A percentile compares a stretch with the other conserved stretches of the same genome.
These are phyloP conservation scores for Akanthomyces lecanii DNA, from an alignment of 2,329 filamentous ascomycete genomes.

Conservation along the genomic window DNA sequence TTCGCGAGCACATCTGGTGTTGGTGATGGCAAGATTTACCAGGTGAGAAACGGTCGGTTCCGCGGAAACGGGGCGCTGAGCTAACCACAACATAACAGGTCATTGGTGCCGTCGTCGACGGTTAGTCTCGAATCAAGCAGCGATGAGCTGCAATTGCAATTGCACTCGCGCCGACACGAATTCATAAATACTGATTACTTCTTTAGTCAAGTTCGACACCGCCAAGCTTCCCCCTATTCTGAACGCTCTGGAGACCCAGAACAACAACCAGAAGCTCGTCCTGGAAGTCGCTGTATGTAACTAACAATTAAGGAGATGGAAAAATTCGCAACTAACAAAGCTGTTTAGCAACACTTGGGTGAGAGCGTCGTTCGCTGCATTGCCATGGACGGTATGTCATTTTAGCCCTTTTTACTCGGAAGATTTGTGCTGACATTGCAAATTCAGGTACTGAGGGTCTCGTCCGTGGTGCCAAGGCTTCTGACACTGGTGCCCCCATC, in stretches of 20 bases:
- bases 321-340: constrained; percentile 33
- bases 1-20: constrained; percentile 56
- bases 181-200: constrained; percentile 25
- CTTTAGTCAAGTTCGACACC: constrained; percentile 89
- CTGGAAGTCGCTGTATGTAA: constrained; percentile 87
- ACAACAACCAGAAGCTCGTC: constrained; percentile 89
- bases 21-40: constrained; percentile 65
- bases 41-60: constrained; percentile 43
- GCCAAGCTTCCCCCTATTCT: constrained; percentile 94
- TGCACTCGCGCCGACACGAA: constrained; percentile 17
- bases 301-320: constrained; percentile 12
- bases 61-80: constrained; percentile 16
- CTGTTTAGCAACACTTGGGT: constrained; percentile 89
- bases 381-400: constrained; percentile 94
- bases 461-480: constrained; percentile 79
- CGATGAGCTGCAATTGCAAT: constrained; percentile 15
- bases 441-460: constrained; percentile 94
- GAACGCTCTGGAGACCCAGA: constrained; percentile 89
- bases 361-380: constrained; percentile 99
- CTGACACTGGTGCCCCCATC: constrained; percentile 92
- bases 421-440: constrained; percentile 16
- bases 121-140: constrained; percentile 52
- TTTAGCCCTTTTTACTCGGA: constrained; percentile 11
- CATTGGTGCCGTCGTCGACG: constrained; percentile 98
- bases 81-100: constrained; percentile 65